Evolutionary conservation across 805 yeast genomes (phyloP).

Genomic region (Kodamaea kakaduensis): DNA sequence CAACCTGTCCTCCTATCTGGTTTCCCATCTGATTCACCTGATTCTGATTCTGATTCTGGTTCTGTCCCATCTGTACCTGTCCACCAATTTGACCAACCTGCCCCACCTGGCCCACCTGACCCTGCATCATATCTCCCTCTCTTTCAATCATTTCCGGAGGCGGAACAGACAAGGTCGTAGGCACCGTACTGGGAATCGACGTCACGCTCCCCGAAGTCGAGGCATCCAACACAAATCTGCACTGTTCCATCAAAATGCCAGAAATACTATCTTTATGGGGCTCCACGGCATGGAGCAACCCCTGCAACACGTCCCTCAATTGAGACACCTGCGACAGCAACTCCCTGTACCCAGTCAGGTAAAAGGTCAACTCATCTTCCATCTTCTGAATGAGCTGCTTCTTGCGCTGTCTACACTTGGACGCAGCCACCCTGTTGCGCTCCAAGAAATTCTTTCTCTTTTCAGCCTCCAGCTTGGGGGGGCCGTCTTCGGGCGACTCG

Average conservation of each 20-base stretch:
- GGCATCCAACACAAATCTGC: constrained; percentile 26
- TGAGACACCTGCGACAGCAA: constrained; percentile 55
- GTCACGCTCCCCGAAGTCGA: constrained; percentile 19
- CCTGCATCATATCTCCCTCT: constrained; percentile 7
- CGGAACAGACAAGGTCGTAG: constrained; percentile 27
- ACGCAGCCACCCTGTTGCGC: constrained; percentile 91
- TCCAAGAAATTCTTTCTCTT: constrained; percentile 77
- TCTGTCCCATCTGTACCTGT: too few species aligned
- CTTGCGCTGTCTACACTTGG: constrained; percentile 91
- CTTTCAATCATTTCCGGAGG: too few species aligned
- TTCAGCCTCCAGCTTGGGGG: constrained; percentile 23
- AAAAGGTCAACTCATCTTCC: constrained; percentile 72
- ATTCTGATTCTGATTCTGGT: too few species aligned
- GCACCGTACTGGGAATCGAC: constrained; percentile 37
- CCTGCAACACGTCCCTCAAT: constrained; percentile 54
- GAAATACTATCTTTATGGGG: constrained; percentile 42
- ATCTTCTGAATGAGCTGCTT: constrained; percentile 81
- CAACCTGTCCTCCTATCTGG: too few species aligned
- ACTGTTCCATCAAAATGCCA: constrained; percentile 29
- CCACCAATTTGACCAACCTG: too few species aligned
- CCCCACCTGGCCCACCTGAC: neutral
- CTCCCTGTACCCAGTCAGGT: constrained; percentile 65
- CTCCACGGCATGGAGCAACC: constrained; percentile 44
- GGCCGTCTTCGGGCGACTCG: constrained; percentile 10
- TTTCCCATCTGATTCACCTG: too few species aligned